Percentiles rank a stretch among this genome's conserved stretches.
phyloP scores from a whole-genome alignment of 2,329 filamentous ascomycete genomes.

The Trichoderma sp. region DNA sequence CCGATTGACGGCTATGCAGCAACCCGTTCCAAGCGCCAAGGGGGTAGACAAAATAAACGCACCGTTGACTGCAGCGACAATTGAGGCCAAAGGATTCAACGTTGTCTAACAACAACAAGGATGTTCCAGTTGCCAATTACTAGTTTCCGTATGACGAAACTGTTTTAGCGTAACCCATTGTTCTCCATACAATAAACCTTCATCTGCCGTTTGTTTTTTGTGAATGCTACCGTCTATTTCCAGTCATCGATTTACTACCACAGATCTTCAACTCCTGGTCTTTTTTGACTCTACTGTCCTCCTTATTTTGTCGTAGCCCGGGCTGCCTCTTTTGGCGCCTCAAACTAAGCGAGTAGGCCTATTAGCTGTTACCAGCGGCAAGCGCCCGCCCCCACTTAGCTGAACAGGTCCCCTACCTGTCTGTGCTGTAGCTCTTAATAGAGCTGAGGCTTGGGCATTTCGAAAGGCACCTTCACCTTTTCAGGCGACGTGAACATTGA shows the following conservation, averaged over 20 bases:
- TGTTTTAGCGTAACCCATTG: neutral
- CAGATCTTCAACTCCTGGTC: neutral
- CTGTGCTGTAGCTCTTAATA: neutral
- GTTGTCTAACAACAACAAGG: neutral
- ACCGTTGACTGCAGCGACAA: neutral
- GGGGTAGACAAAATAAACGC: neutral
- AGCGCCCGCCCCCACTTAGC: slow-evolving; percentile 10
- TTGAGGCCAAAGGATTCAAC: neutral
- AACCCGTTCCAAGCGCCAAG: neutral
- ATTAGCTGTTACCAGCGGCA: neutral
- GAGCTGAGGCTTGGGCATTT: neutral
- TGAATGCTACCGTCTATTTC: neutral
- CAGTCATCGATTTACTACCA: neutral
- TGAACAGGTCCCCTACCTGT: neutral
- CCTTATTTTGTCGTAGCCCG: neutral
- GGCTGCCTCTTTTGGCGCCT: neutral
- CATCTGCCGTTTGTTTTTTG: neutral
- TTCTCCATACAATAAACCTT: neutral
- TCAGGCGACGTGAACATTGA: neutral
- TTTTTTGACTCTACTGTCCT: neutral
- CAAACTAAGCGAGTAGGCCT: neutral
- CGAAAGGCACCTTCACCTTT: neutral
- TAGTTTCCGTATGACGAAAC: neutral
- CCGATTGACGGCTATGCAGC: slow-evolving; percentile 1
- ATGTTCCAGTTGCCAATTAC: neutral